Evolutionary conservation across 2,329 filamentous ascomycete genomes (phyloP).

Genomic region (Niveomyces coronatus): DNA sequence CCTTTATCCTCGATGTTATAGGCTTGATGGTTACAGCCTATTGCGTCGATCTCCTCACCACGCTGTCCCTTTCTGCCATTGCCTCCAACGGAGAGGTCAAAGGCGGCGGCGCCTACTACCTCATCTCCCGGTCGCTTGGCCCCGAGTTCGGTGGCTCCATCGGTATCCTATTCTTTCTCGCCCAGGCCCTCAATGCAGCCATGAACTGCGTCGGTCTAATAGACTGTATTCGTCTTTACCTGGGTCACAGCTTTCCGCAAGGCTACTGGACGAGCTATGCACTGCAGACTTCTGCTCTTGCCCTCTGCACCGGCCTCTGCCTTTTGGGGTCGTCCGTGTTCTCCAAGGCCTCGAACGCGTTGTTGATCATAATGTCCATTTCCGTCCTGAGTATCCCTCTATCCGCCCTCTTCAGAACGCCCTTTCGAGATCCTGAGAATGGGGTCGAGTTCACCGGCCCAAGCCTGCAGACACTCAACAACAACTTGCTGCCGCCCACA

Average conservation of each 20-base stretch:
- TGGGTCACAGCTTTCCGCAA: conserved; percentile 56
- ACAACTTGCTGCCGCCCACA: conserved; percentile 65
- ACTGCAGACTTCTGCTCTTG: conserved; percentile 60
- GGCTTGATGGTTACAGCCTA: conserved; percentile 69
- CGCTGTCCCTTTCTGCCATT: conserved; percentile 77
- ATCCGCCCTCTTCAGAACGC: conserved; percentile 57
- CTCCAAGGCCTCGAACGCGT: conserved; percentile 66
- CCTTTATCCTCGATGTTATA: conserved; percentile 28
- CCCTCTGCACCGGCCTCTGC: conserved; percentile 65
- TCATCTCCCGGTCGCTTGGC: conserved; percentile 76
- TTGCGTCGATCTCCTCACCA: conserved; percentile 71
- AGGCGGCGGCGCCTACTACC: conserved; percentile 78
- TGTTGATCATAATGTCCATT: conserved; percentile 60
- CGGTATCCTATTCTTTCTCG: conserved; percentile 80
- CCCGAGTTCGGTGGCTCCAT: conserved; percentile 87
- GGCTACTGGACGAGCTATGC: conserved; percentile 70
- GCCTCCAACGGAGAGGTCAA: conserved; percentile 84
- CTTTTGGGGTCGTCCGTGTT: conserved; percentile 73
- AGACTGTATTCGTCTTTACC: conserved; percentile 69
- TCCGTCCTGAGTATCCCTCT: conserved; percentile 74
- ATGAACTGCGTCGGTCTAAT: conserved; percentile 82
- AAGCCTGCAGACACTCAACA: conserved; percentile 56
- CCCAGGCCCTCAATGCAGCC: conserved; percentile 77
- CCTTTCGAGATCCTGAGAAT: conserved; percentile 53
- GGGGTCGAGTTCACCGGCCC: conserved; percentile 70